A percentile compares a stretch with the other conserved stretches of the same genome.
phyloP scores from a whole-genome alignment of 805 yeast species.

The Kodamaea nitidulidarum region DNA sequence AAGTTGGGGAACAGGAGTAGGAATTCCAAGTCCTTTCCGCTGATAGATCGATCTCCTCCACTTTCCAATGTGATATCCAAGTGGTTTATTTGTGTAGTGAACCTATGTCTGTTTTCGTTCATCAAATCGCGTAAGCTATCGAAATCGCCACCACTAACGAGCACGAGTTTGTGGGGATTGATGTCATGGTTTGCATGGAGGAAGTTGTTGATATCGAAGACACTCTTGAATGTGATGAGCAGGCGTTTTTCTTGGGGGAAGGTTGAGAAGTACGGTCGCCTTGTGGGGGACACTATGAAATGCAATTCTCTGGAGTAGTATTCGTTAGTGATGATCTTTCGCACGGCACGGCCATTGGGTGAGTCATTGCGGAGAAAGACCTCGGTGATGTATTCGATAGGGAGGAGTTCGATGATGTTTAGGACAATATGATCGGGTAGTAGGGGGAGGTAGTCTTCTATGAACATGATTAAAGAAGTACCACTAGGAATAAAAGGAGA shows the following conservation, averaged over 20 bases:
- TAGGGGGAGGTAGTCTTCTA: constrained; percentile 9
- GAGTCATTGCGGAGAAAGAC: constrained; percentile 16
- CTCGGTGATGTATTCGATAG: constrained; percentile 20
- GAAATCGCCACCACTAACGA: constrained; percentile 31
- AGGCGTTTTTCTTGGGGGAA: constrained; percentile 8
- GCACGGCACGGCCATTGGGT: constrained; percentile 13
- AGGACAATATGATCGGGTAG: constrained; percentile 23
- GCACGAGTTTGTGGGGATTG: constrained; percentile 22
- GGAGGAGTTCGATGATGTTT: constrained; percentile 16
- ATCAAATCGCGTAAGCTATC: constrained; percentile 24
- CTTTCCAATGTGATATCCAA: constrained; percentile 30
- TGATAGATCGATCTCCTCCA: constrained; percentile 14
- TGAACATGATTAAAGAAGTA: background rate
- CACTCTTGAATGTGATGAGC: constrained; percentile 18
- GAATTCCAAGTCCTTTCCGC: constrained; percentile 17
- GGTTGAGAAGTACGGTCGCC: constrained; percentile 16
- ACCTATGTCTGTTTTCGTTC: constrained; percentile 15
- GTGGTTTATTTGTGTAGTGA: constrained; percentile 11
- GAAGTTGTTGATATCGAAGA: constrained; percentile 31
- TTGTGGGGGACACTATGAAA: constrained; percentile 29
- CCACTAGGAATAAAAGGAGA: too few species aligned
- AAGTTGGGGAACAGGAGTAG: constrained; percentile 24
- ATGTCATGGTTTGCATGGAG: constrained; percentile 26
- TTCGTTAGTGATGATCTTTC: constrained; percentile 21
- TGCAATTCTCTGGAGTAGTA: constrained; percentile 31